Conservation (phyloP, 2,329 filamentous ascomycete species). For the Sclerotinia minor region DNA sequence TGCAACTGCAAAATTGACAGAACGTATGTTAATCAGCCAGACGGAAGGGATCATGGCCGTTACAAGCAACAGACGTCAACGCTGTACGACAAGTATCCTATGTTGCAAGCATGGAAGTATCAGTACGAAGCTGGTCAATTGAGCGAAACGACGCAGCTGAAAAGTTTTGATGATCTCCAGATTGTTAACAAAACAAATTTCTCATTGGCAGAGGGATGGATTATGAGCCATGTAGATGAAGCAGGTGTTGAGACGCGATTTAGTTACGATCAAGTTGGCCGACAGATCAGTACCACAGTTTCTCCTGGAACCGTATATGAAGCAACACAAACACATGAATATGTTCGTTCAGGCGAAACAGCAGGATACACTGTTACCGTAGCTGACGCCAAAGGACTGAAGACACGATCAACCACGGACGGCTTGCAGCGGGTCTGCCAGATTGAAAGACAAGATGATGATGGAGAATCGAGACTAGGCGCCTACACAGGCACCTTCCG, state of each 20-base stretch:
- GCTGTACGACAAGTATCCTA: neutral
- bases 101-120: neutral
- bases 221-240: constrained; percentile 6
- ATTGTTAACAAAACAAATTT: neutral
- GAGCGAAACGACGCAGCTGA: neutral
- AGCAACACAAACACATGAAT: neutral
- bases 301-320: neutral
- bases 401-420: neutral
- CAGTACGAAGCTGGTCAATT: neutral
- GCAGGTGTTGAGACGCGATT: neutral
- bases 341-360: neutral
- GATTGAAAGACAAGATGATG: neutral
- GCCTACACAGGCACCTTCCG: neutral
- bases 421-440: neutral
- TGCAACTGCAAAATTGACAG: neutral
- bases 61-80: neutral
- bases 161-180: neutral
- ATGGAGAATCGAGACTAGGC: neutral
- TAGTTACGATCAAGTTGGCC: neutral
- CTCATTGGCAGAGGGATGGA: neutral
- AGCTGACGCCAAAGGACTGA: neutral
- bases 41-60: neutral
- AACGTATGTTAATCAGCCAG: neutral
- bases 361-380: neutral
- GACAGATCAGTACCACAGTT: neutral